A percentile compares a stretch with the other conserved stretches of the same genome.
These are phyloP conservation scores for Skeletonema menzelii DNA, from an alignment of 108 stramenopile species.

Conservation along the genomic window DNA sequence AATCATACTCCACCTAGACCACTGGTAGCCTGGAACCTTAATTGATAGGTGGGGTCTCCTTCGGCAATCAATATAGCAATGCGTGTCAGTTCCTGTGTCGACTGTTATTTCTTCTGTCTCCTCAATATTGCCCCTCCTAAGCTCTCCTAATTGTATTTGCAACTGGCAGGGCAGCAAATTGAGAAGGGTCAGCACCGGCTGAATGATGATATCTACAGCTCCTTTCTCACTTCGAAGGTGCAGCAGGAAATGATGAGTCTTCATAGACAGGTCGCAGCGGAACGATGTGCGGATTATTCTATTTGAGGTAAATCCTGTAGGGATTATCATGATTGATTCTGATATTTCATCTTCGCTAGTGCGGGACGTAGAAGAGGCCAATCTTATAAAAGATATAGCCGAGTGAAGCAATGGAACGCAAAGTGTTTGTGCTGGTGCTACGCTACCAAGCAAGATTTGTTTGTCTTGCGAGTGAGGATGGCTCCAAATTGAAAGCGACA, in stretches of 20 bases:
- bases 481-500: constrained; percentile 54
- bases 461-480: constrained; percentile 60
- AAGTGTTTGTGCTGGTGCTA: constrained; percentile 40
- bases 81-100: constrained; percentile 56
- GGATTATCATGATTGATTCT: constrained; percentile 65
- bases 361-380: constrained; percentile 44
- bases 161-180: constrained; percentile 82
- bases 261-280: constrained; percentile 40
- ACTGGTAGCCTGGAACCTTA: constrained; percentile 73
- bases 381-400: constrained; percentile 56
- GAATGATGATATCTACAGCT: constrained; percentile 51
- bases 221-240: constrained; percentile 48
- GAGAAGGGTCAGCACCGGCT: constrained; percentile 61
- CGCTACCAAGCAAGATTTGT: constrained; percentile 49
- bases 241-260: constrained; percentile 61
- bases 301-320: constrained; percentile 61
- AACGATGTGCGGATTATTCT: constrained; percentile 54
- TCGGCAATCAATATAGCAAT: constrained; percentile 69
- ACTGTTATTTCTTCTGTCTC: constrained; percentile 42
- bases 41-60: constrained; percentile 74
- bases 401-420: constrained; percentile 61
- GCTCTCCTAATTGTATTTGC: constrained; percentile 72
- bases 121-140: constrained; percentile 40
- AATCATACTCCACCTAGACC: constrained; percentile 74
- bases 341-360: constrained; percentile 38